Evolutionary conservation across 2,329 filamentous ascomycete species (phyloP).

Genomic region (Penicillium sp.): DNA sequence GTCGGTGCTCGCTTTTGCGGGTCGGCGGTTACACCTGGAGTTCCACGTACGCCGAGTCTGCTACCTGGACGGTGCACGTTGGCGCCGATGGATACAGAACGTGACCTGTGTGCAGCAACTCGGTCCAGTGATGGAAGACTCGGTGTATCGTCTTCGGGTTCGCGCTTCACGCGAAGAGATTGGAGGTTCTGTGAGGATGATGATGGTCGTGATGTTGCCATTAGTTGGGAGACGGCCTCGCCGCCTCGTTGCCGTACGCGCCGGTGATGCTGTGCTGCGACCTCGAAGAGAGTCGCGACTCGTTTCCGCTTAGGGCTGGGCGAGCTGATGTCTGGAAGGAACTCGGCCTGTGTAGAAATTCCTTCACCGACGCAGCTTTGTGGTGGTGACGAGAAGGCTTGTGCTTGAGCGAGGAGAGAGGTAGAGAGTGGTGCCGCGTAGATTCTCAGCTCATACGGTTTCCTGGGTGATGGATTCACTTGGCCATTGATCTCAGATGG

Average conservation of each 20-base stretch:
- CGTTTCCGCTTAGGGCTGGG: constrained; percentile 45
- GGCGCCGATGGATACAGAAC: constrained; percentile 35
- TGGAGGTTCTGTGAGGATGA: constrained; percentile 32
- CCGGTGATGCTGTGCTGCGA: constrained; percentile 41
- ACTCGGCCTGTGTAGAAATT: constrained; percentile 28
- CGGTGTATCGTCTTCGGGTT: constrained; percentile 31
- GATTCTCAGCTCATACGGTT: constrained; percentile 34
- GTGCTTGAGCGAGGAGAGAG: constrained; percentile 32
- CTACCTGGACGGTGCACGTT: constrained; percentile 23
- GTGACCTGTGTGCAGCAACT: constrained; percentile 27
- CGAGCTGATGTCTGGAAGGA: constrained; percentile 38
- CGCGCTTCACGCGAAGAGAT: constrained; percentile 35
- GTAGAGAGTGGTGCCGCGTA: constrained; percentile 39
- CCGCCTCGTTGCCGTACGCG: constrained; percentile 41
- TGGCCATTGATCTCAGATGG: constrained; percentile 23
- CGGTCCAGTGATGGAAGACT: constrained; percentile 29
- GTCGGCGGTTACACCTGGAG: constrained; percentile 11
- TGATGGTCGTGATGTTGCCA: constrained; percentile 32
- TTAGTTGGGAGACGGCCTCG: constrained; percentile 40
- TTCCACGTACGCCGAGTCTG: constrained; percentile 14
- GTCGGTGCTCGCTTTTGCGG: constrained; percentile 24
- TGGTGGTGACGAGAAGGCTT: constrained; percentile 35
- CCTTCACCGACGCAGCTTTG: constrained; percentile 18
- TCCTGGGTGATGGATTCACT: constrained; percentile 3
- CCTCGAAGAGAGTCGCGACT: constrained; percentile 43